A percentile compares a stretch with the other conserved stretches of the same genome.
Conservation (phyloP, 2,329 filamentous ascomycete species). For the Leptographium radiaticola region DNA sequence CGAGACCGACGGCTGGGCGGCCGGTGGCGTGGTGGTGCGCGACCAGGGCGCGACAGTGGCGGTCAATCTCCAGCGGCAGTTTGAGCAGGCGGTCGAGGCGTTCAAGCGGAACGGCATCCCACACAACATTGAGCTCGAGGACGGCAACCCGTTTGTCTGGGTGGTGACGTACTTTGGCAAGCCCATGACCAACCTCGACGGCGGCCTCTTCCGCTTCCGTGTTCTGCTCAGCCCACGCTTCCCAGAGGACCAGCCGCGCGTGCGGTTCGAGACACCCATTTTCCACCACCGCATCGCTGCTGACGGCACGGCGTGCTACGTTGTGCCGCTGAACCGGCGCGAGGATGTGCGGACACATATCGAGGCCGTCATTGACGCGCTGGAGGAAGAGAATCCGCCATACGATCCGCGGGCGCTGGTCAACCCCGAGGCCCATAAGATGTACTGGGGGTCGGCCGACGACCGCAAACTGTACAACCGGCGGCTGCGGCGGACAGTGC, state of each 20-base stretch:
- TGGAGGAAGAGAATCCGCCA: conserved; percentile 79
- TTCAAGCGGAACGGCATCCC: conserved; percentile 61
- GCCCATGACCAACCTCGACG: conserved; percentile 87
- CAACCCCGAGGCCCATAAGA: conserved; percentile 69
- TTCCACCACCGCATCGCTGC: conserved; percentile 80
- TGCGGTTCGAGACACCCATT: conserved; percentile 65
- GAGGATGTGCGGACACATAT: conserved; percentile 78
- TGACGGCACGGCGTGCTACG: conserved; percentile 76
- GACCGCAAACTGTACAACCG: conserved; percentile 79
- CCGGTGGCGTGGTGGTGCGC: conserved; percentile 50
- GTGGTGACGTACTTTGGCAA: conserved; percentile 76
- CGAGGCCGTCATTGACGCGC: conserved; percentile 62
- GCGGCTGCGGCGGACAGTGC: conserved; percentile 64
- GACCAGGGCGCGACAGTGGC: conserved; percentile 61
- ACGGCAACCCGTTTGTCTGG: conserved; percentile 86
- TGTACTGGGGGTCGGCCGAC: conserved; percentile 73
- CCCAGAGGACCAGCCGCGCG: conserved; percentile 76
- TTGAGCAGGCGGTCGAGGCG: conserved; percentile 64
- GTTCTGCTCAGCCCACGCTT: conserved; percentile 74
- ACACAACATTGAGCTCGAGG: conserved; percentile 61
- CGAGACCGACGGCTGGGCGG: conserved; percentile 60
- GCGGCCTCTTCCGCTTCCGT: conserved; percentile 73
- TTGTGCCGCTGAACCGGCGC: conserved; percentile 40
- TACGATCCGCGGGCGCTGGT: conserved; percentile 87
- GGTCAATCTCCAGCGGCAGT: conserved; percentile 71